Percentiles rank a stretch among this genome's conserved stretches.
Conservation (phyloP, 768 basidiomycete genomes). For the Psilocybe subaeruginosa region DNA sequence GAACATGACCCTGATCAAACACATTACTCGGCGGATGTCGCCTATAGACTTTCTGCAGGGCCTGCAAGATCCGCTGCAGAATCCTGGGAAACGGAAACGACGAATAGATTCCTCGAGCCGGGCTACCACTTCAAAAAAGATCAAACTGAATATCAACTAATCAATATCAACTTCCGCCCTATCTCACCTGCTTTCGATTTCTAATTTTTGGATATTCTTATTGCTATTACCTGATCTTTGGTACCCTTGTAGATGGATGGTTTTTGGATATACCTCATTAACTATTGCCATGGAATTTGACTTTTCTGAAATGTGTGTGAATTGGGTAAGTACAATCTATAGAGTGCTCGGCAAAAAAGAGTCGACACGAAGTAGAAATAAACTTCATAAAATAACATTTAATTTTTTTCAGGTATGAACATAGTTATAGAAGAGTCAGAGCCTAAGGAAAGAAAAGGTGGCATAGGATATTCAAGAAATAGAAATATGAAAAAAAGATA, state of each 20-base stretch:
- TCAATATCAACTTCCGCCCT: background rate
- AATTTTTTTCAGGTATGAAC: background rate
- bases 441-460: background rate
- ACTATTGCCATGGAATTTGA: too few species aligned
- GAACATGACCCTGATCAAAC: conserved; percentile 43
- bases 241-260: too few species aligned
- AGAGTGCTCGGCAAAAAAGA: too few species aligned
- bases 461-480: background rate
- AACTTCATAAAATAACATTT: background rate
- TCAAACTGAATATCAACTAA: background rate
- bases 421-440: background rate
- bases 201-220: background rate
- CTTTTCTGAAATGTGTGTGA: too few species aligned
- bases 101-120: conserved; percentile 2
- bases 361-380: background rate
- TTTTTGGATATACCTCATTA: too few species aligned
- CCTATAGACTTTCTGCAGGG: conserved; percentile 39
- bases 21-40: conserved; percentile 37
- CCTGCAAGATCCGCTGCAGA: conserved; percentile 29
- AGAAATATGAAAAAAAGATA: background rate
- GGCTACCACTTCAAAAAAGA: background rate
- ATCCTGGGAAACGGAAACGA: conserved; percentile 25
- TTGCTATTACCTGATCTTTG: background rate
- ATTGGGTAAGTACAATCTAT: too few species aligned
- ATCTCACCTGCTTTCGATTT: background rate